Evolutionary conservation across 352 stramenopile species (phyloP).

Genomic region (Blastocystis hominis): DNA sequence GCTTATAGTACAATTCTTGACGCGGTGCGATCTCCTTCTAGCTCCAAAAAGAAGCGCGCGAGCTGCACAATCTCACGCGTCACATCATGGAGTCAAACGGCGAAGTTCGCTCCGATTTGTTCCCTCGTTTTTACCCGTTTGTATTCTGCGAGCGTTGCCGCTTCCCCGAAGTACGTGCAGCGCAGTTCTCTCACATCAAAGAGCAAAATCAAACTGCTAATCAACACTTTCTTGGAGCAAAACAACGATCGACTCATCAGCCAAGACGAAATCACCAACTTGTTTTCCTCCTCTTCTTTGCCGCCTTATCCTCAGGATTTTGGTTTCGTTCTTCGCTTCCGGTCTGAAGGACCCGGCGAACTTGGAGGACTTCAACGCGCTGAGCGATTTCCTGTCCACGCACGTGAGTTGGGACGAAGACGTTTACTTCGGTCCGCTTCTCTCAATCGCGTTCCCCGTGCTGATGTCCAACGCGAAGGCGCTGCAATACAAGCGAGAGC

Average conservation of each 20-base stretch:
- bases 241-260: background rate
- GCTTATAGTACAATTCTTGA: background rate
- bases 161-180: background rate
- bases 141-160: conserved; percentile 21
- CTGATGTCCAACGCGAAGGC: background rate
- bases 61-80: background rate
- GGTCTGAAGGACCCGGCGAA: background rate
- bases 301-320: background rate
- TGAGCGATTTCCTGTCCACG: background rate
- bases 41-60: background rate
- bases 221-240: background rate
- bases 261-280: background rate
- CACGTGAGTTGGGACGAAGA: background rate
- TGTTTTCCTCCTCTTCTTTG: background rate
- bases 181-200: background rate
- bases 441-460: background rate
- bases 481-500: background rate
- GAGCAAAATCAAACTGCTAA: background rate
- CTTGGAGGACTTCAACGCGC: background rate
- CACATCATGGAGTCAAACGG: background rate
- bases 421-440: background rate
- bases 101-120: background rate
- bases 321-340: conserved; percentile 32
- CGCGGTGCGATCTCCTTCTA: background rate
- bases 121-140: background rate